Conservation (phyloP, 352 stramenopile species). For the Halophytophthora polymorphica region DNA sequence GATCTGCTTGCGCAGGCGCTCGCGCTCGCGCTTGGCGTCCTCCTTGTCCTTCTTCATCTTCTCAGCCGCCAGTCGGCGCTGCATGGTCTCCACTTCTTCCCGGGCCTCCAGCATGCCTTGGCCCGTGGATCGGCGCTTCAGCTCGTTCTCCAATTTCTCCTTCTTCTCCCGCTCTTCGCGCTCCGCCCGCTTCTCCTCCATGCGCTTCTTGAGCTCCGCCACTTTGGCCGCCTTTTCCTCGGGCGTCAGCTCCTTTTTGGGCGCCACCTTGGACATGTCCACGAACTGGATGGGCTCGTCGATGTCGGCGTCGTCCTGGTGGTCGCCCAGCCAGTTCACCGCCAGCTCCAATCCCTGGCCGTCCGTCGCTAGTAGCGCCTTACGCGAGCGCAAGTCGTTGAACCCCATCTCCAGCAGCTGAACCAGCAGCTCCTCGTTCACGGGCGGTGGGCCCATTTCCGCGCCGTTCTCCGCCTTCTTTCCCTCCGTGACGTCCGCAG, state of each 20-base stretch:
- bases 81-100: constrained; percentile 83
- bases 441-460: constrained; percentile 41
- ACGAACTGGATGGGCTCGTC: constrained; percentile 88
- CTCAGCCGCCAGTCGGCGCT: constrained; percentile 74
- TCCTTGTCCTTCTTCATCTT: constrained; percentile 89
- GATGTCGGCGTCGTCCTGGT: constrained; percentile 88
- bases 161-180: constrained; percentile 78
- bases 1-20: constrained; percentile 85
- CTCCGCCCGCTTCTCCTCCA: constrained; percentile 72
- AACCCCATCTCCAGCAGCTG: constrained; percentile 88
- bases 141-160: constrained; percentile 66
- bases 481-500: constrained; percentile 24
- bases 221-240: constrained; percentile 89
- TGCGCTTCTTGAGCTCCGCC: constrained; percentile 73
- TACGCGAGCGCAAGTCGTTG: constrained; percentile 68
- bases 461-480: constrained; percentile 26
- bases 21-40: constrained; percentile 85
- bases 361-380: constrained; percentile 81
- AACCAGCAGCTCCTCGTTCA: constrained; percentile 66
- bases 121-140: constrained; percentile 70
- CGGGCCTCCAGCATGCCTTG: constrained; percentile 71
- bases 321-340: constrained; percentile 87
- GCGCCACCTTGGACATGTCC: constrained; percentile 44
- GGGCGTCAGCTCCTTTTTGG: constrained; percentile 59
- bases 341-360: constrained; percentile 67